Evolutionary conservation across 1,284 basidiomycete species (phyloP), one percentile per base, ranked within the genome.

Genomic region (Puccinia horiana): DNA sequence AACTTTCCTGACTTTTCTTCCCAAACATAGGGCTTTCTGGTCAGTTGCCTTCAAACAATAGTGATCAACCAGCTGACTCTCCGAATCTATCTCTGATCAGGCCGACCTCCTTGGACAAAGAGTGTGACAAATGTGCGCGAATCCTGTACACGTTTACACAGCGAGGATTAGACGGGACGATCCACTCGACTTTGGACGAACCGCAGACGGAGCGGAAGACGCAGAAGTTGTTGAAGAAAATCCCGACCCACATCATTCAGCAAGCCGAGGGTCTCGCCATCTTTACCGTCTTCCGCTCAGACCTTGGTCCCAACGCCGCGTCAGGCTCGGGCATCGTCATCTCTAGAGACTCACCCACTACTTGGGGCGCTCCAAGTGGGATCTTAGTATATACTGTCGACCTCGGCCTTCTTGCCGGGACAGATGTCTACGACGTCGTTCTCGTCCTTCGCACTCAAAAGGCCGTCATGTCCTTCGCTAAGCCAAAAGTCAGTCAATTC

Each of bases 341-440:
- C 56, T 54, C 78, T 6, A 76, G 85, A 9, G 85, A 85, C 26
- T 86, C 86, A 3, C 83, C 86, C n/a, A 85, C 84, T 29, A 83
- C 85, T 32, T 74, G 58, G 76, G 82, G 70, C 32, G 56, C 78
- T 18, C 78, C 78, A 20, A 58, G 49, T 18, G 78, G 67, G 16
- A 80, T 80, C 52, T 56, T 87, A 0, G 82, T 87, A 18, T 86
- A 88, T 47, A 87, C 86, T 0, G 63, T 86, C 23, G 85, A 86
- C 0, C 84, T 84, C 54, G 86, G 85, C 0, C 84, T 87, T 58
- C 83, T 86, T 16, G 84, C 86, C 47, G 87, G 87, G 0, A 84
- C 86, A 18, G 87, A 88, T 65, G 85, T 87, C 35, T 88, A 88
- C 83, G 87, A 88, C 63, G 86, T 87, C 16, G 86, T 87, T 0